Percentiles rank a stretch among this genome's conserved stretches.
phyloP scores from a whole-genome alignment of 2,329 filamentous ascomycete genomes.

The Cladosporium colombiae region DNA sequence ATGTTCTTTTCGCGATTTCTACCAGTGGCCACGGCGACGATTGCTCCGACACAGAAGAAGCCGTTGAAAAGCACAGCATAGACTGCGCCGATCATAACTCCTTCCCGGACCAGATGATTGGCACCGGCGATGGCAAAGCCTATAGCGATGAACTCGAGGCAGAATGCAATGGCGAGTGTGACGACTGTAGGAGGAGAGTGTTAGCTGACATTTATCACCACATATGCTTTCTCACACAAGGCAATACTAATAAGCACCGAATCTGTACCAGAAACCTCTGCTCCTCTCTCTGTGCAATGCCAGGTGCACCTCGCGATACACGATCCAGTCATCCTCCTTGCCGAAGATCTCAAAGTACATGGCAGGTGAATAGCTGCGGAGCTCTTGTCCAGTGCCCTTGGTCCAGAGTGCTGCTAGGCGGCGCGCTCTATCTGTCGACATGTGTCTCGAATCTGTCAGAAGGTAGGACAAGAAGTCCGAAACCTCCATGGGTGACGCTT shows the following conservation, averaged over 20 bases:
- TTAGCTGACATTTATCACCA: not conserved
- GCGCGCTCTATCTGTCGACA: conserved; percentile 19
- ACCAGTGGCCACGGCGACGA: no score
- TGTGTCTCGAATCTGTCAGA: conserved; percentile 1
- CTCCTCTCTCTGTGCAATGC: conserved; percentile 8
- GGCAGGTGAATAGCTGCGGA: conserved; percentile 18
- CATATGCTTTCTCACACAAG: no score
- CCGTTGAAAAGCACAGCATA: no score
- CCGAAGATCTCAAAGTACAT: conserved; percentile 26
- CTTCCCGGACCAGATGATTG: no score
- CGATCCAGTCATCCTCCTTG: conserved; percentile 24
- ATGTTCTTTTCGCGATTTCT: no score
- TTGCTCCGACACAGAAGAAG: no score
- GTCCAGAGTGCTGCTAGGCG: conserved; percentile 24
- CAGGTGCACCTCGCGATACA: conserved; percentile 23
- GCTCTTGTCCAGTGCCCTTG: conserved; percentile 25
- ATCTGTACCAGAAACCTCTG: not conserved
- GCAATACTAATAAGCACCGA: not conserved
- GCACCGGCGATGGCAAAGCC: no score
- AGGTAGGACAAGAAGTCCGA: conserved; percentile 21
- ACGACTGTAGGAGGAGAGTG: no score
- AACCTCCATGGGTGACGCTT: conserved; percentile 24
- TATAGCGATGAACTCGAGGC: no score
- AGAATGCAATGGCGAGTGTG: no score
- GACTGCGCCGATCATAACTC: no score